phyloP scores from a whole-genome alignment of 176 grass and related monocot species.

The Poa pratensis region DNA sequence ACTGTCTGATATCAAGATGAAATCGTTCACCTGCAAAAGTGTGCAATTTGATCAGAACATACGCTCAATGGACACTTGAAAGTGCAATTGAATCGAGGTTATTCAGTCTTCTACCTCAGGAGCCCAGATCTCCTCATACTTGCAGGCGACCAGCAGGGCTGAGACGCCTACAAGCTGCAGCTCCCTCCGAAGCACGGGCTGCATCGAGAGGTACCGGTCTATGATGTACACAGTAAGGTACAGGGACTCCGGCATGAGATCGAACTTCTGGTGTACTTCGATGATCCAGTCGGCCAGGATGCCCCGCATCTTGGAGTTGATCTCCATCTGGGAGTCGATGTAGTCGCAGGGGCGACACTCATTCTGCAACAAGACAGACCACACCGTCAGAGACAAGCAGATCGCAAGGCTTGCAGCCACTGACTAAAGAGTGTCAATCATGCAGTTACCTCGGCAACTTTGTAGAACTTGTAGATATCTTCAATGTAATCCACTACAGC shows the following conservation, averaged over 20 bases:
- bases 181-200: conserved; percentile 66
- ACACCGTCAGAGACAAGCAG: conserved; percentile 23
- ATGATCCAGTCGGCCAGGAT: conserved; percentile 90
- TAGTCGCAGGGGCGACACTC: conserved; percentile 62
- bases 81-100: neutral
- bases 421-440: neutral
- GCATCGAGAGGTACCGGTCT: conserved; percentile 76
- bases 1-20: conserved; percentile 90
- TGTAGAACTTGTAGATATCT: conserved; percentile 87
- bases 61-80: neutral
- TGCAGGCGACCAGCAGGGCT: conserved; percentile 88
- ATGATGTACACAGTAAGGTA: conserved; percentile 79
- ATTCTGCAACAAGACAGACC: conserved; percentile 49
- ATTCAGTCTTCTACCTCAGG: conserved; percentile 63
- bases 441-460: conserved; percentile 63
- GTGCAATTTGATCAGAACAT: conserved; percentile 2
- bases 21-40: conserved; percentile 74
- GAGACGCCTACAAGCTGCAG: conserved; percentile 89
- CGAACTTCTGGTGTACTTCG: conserved; percentile 96
- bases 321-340: conserved; percentile 80
- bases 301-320: conserved; percentile 91
- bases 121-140: conserved; percentile 97
- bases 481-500: conserved; percentile 90
- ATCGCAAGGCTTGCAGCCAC: neutral
- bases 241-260: conserved; percentile 85